A percentile compares a stretch with the other conserved stretches of the same genome.
These are phyloP conservation scores for Triticum aestivum DNA, from an alignment of 176 grass and related monocot species.

Conservation along the genomic window IWGSC_CS_RefSeq_v2.1 NC_057810.1:261462147-261462646, in stretches of 20 bases:
- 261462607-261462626: constrained; percentile 29
- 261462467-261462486: constrained; percentile 9
- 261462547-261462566: constrained; percentile 27
- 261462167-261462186: no score
- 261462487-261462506: constrained; percentile 6
- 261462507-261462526: constrained; percentile 44
- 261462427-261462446: not conserved
- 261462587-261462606: constrained; percentile 37
- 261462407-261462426: constrained; percentile 1
- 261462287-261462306: no score
- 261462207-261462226: no score
- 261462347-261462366: no score
- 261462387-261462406: not conserved
- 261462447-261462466: constrained; percentile 12
- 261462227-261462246: no score
- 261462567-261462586: constrained; percentile 44
- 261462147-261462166: no score
- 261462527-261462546: constrained; percentile 11
- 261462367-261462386: not conserved
- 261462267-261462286: no score
- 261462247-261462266: no score
- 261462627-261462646: not conserved
- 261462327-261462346: no score
- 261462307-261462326: no score
- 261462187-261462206: no score